Evolutionary conservation across 202 grass and related monocot genomes (phyloP).

Genomic region (Saccharum hybrid): DNA sequence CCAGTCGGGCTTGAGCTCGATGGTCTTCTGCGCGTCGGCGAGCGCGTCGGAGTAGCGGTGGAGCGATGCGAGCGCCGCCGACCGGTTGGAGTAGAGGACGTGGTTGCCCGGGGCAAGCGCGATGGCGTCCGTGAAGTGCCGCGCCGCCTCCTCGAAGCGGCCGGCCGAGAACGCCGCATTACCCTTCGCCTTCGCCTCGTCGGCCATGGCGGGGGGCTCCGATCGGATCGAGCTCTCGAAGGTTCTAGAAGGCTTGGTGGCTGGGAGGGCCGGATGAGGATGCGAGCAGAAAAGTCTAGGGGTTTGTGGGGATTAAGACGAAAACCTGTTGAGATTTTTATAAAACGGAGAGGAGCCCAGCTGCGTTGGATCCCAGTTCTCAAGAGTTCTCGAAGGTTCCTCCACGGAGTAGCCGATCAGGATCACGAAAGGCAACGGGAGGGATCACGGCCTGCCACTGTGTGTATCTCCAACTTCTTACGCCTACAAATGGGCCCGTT

Average conservation of each 20-base stretch:
- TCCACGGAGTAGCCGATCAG: background rate
- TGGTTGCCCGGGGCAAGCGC: slow-evolving; percentile 83
- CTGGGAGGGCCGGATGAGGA: background rate
- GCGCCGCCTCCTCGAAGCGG: slow-evolving; percentile 78
- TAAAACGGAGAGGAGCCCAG: slow-evolving; percentile 35
- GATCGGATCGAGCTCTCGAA: slow-evolving; percentile 48
- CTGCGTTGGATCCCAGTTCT: slow-evolving; percentile 33
- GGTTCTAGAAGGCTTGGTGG: slow-evolving; percentile 41
- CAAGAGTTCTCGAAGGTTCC: slow-evolving; percentile 78
- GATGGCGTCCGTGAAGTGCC: slow-evolving; percentile 94
- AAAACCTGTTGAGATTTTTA: slow-evolving; percentile 32
- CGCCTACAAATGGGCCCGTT: background rate
- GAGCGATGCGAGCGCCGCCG: slow-evolving; percentile 88
- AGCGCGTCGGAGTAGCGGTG: slow-evolving; percentile 87
- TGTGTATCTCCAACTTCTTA: background rate
- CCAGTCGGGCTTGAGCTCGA: slow-evolving; percentile 95
- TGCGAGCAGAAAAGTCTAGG: background rate
- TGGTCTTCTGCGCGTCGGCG: slow-evolving; percentile 79
- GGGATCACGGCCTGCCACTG: background rate
- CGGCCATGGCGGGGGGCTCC: slow-evolving; percentile 66
- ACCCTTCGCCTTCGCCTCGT: slow-evolving; percentile 92
- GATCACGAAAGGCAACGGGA: background rate
- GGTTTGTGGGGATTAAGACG: slow-evolving; percentile 35
- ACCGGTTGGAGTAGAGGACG: slow-evolving; percentile 98
- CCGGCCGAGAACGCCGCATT: slow-evolving; percentile 93